These are phyloP conservation scores for Trifolium pratense DNA, from an alignment of 306 rosid genomes.

Conservation along the genomic window DNA sequence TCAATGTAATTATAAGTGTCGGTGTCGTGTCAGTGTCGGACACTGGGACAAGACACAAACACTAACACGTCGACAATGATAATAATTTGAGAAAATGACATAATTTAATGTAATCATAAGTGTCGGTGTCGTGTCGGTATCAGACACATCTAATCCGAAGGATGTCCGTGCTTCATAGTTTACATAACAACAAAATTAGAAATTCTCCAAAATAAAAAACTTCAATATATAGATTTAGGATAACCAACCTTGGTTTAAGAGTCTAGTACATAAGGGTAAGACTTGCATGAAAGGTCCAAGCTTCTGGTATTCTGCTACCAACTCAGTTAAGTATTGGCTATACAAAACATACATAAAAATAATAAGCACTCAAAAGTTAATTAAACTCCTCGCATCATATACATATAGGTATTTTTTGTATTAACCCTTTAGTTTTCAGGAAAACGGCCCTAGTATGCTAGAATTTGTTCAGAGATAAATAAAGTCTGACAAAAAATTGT, in stretches of 20 bases:
- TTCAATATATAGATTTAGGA: slow-evolving; percentile 30
- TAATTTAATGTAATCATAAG: too few relatives aligned
- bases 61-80: too few relatives aligned
- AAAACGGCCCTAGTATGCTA: not conserved
- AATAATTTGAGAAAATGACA: too few relatives aligned
- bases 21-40: too few relatives aligned
- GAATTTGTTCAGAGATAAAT: too few relatives aligned
- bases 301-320: slow-evolving; percentile 62
- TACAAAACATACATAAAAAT: slow-evolving; percentile 35
- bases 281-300: slow-evolving; percentile 67
- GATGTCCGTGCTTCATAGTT: too few relatives aligned
- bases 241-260: slow-evolving; percentile 60
- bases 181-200: not conserved
- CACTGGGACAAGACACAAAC: too few relatives aligned
- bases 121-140: too few relatives aligned
- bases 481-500: not conserved
- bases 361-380: slow-evolving; percentile 37
- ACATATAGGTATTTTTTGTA: not conserved
- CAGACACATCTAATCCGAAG: too few relatives aligned
- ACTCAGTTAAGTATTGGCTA: slow-evolving; percentile 62
- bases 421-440: not conserved
- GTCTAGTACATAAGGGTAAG: slow-evolving; percentile 61
- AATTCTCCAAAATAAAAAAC: slow-evolving; percentile 10
- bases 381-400: not conserved
- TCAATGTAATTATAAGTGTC: too few relatives aligned